Evolutionary conservation across 2,329 filamentous ascomycete genomes (phyloP).

Genomic region (Hysterium pulicare): DNA sequence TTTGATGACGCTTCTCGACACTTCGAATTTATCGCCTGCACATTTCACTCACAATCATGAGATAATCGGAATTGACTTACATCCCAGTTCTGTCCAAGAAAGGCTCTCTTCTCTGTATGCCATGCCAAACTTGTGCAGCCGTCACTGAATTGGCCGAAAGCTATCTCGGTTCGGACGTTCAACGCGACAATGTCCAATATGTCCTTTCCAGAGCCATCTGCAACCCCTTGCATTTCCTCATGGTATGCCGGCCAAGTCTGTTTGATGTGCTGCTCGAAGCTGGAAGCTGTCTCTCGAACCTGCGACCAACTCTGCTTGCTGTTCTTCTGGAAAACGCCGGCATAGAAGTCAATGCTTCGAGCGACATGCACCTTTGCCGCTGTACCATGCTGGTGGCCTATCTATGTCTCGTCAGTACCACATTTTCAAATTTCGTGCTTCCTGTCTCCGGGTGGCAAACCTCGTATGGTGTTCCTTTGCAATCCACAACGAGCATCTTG

Average conservation of each 20-base stretch:
- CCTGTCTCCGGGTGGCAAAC: no score
- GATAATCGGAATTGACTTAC: slow-evolving; percentile 17
- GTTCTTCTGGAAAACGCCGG: slow-evolving; percentile 45
- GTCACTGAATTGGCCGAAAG: slow-evolving; percentile 56
- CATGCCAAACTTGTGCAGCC: slow-evolving; percentile 56
- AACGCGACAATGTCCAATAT: slow-evolving; percentile 56
- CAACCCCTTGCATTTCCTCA: slow-evolving; percentile 51
- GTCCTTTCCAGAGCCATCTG: slow-evolving; percentile 46
- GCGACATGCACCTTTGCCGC: slow-evolving; percentile 39
- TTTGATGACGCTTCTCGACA: background rate
- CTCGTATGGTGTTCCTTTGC: slow-evolving; percentile 43
- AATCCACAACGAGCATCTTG: slow-evolving; percentile 40
- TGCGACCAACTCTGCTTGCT: slow-evolving; percentile 46
- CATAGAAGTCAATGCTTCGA: slow-evolving; percentile 48
- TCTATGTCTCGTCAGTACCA: slow-evolving; percentile 32
- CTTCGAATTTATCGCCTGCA: background rate
- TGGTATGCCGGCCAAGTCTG: slow-evolving; percentile 42
- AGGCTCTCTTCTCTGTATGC: slow-evolving; percentile 36
- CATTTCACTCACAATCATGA: background rate
- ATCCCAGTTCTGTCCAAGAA: slow-evolving; percentile 60
- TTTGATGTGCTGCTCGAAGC: slow-evolving; percentile 47
- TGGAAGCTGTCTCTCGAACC: slow-evolving; percentile 45
- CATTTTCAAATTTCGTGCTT: background rate
- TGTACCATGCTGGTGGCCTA: slow-evolving; percentile 48
- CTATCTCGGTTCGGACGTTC: slow-evolving; percentile 57